Base-by-base conservation (phyloP, 352 stramenopile species). In the Globisporangium nagaii region DNA sequence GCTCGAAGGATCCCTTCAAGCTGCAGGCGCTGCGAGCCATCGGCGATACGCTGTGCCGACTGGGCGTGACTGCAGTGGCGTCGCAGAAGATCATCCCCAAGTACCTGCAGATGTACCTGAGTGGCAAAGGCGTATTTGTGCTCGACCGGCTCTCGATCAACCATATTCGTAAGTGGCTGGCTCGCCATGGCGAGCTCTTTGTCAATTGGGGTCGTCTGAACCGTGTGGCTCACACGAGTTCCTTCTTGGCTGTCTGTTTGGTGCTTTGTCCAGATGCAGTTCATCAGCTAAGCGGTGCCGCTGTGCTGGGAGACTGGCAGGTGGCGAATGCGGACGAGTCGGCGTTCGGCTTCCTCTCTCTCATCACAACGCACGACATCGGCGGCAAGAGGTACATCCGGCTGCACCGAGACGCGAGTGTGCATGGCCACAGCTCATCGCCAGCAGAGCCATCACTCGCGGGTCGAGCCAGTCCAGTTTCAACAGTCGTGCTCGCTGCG, bases 21-120 rank as follows among this genome's bases (percentile, higher is more conserved):
- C 61, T 82, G 10, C 40, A 64, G 46, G 64, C 69, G 4, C 60
- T 79, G 10, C 56, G 65, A 0, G 36, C 59, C 6, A 50, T 76
- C 44, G 72, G 60, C 4, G 71, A 86, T 31, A 45, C 51, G 19
- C 47, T 88, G 19, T 46, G 58, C 2, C 24, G n/a, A 2, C 58
- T 74, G 5, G 66, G 66, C 4, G 74, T 71, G 11, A 60, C 56
- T 2, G 61, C 74, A 4, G 72, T 88, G 20, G 48, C 81, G 13
- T 84, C 70, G 5, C 77, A 88, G 46, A 84, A 84, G 53, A 66
- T 79, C 24, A 73, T 88, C 12, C 72, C 77, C 0, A 59, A 42
- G 25, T 79, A 74, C 28, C 41, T 88, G 39, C 68, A 84, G 60
- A 47, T 53, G 12, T 75, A 70, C 42, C 43, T 86, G 30, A 28